Conservation (phyloP, 2,329 filamentous ascomycete genomes). For the Sporothrix globosa region DNA sequence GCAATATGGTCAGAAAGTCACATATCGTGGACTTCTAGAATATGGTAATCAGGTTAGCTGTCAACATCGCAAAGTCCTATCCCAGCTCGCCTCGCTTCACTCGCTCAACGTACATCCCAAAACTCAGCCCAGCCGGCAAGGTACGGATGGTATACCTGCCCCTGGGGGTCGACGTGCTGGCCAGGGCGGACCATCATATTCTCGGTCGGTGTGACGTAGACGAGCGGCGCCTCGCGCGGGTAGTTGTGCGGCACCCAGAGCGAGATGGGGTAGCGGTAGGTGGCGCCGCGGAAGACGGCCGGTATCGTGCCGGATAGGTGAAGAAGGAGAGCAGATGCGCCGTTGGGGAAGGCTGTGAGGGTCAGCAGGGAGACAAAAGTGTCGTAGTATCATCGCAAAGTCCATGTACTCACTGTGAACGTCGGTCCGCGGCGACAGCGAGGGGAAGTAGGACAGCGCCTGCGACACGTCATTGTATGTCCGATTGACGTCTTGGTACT, state of each 20-base stretch:
- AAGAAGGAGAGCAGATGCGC: conserved; percentile 81
- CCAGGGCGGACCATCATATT: conserved; percentile 89
- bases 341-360: conserved; percentile 79
- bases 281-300: conserved; percentile 84
- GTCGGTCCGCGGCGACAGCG: conserved; percentile 83
- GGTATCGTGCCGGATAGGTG: conserved; percentile 86
- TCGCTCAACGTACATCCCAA: conserved; percentile 73
- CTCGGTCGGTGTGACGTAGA: conserved; percentile 85
- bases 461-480: conserved; percentile 91
- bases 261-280: conserved; percentile 87
- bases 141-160: conserved; percentile 94
- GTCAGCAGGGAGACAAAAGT: background rate
- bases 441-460: conserved; percentile 75
- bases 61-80: background rate
- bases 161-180: conserved; percentile 92
- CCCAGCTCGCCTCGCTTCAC: background rate
- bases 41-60: background rate
- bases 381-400: too few relatives aligned
- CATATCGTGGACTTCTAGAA: conserved; percentile 75
- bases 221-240: conserved; percentile 79
- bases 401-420: conserved; percentile 74
- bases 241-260: conserved; percentile 94
- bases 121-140: conserved; percentile 85
- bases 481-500: conserved; percentile 90
- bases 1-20: conserved; percentile 80